phyloP scores from a whole-genome alignment of 2,329 filamentous ascomycete species.

The Sporothrix pallida region DNA sequence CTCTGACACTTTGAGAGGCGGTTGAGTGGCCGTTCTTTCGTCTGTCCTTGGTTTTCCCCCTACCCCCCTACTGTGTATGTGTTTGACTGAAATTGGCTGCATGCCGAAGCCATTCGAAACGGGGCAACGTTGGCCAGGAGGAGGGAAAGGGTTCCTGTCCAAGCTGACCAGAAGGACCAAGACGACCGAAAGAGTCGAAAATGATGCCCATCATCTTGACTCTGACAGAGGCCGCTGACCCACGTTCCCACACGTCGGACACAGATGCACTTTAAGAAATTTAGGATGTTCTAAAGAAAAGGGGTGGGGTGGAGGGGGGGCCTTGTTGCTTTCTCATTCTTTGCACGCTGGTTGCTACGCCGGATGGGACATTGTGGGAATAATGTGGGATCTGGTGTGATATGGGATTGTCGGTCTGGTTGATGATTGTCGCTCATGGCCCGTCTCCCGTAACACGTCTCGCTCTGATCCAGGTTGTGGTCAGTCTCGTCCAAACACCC shows the following conservation, averaged over 20 bases:
- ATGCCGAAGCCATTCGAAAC: constrained; percentile 9
- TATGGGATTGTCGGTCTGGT: constrained; percentile 24
- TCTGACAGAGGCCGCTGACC: background rate
- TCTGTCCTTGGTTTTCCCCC: background rate
- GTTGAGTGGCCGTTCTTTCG: background rate
- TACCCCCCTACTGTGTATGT: background rate
- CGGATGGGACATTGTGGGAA: constrained; percentile 11
- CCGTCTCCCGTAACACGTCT: constrained; percentile 1
- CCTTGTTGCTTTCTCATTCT: constrained; percentile 15
- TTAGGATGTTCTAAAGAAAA: background rate
- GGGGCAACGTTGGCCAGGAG: background rate
- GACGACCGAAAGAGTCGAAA: background rate
- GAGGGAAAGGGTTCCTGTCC: background rate
- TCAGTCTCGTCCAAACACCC: background rate
- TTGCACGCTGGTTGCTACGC: constrained; percentile 18
- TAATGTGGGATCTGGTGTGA: constrained; percentile 16
- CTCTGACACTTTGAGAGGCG: constrained; percentile 5
- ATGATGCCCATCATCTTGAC: background rate
- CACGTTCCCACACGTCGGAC: constrained; percentile 13
- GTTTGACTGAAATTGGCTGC: constrained; percentile 11
- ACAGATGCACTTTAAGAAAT: background rate
- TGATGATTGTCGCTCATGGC: constrained; percentile 8
- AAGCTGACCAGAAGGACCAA: background rate
- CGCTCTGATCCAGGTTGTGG: background rate
- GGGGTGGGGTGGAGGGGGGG: background rate